These are phyloP conservation scores for Xerocomellus chrysenteron DNA, from an alignment of 768 basidiomycete species.

Conservation along the genomic window DNA sequence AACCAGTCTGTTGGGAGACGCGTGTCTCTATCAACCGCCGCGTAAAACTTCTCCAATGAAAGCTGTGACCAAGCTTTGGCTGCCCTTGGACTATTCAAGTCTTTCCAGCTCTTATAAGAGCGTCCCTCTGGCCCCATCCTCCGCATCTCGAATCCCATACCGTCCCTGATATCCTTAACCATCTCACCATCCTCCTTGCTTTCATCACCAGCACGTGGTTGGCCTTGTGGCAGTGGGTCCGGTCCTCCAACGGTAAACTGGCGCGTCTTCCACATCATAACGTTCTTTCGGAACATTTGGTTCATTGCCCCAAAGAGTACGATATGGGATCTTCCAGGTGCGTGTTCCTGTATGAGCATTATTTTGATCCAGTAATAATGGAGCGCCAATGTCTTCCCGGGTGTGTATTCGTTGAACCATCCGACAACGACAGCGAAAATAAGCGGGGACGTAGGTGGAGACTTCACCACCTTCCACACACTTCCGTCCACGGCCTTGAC, in stretches of 20 bases:
- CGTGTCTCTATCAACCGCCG: neutral
- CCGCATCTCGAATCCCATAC: neutral
- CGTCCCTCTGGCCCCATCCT: neutral
- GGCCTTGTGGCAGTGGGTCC: neutral
- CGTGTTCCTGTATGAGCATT: neutral
- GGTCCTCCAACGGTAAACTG: neutral
- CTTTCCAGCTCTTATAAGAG: neutral
- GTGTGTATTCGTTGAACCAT: neutral
- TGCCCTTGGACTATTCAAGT: neutral
- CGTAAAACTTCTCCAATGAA: neutral
- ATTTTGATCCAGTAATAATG: neutral
- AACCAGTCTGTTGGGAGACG: neutral
- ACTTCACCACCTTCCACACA: neutral
- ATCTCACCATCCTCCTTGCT: neutral
- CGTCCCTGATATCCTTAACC: neutral
- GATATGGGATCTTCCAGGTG: neutral
- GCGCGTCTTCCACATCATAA: neutral
- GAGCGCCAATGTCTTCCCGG: neutral
- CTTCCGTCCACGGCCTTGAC: neutral
- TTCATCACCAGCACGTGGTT: neutral
- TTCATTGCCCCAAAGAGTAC: neutral
- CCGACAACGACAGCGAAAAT: neutral
- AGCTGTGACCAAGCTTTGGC: neutral
- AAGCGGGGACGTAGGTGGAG: neutral
- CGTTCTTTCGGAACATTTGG: neutral